Base-by-base conservation (phyloP, 352 stramenopile genomes). In the Pythium phragmitis region DNA sequence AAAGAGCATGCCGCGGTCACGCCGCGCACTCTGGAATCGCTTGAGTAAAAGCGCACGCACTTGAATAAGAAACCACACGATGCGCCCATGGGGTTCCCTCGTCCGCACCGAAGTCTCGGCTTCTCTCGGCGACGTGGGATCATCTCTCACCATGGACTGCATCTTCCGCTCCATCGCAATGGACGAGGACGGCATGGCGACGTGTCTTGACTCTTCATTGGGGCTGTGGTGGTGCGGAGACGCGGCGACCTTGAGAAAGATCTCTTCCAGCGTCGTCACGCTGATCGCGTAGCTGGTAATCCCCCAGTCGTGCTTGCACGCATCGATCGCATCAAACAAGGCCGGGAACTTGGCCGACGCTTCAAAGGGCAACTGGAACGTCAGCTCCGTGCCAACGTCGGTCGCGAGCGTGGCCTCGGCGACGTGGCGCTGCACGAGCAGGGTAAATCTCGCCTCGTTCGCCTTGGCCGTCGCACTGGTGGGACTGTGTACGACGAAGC, bases 181-280 rank as follows among this genome's bases (percentile, higher is more conserved):
- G 9, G 34, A 39, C 49, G 37, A n/a, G 39, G 34, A 9, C 45
- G 21, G 11, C 34, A 39, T 39, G 7, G 34, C 34, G 34, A 39
- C 34, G 9, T 41, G 23, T n/a, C 43, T 42, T 17, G 21, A 19
- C 26, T 30, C 26, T 1, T 0, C 26, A 30, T 5, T 30, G 26
- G 26, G 26, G 26, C 26, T 30, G 26, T 30, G 26, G 26, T 5
- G 3, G 26, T 30, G 26, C 26, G 26, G 26, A 30, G 54, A 21
- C 47, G 87, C 74, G 11, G 88, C 86, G n/a, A 96, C 87, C 39
- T 93, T 94, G 6, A 97, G 64, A 49, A 97, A 97, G 17, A 97
- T 87, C 65, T 97, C 87, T 65, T 97, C 89, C 0, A 97, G 74
- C 19, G 90, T 96, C 7, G 89, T 97, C 21, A 91, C 77, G 0